Percentiles rank a stretch among this genome's conserved stretches.
These are phyloP conservation scores for Lithohypha guttulata DNA, from an alignment of 2,329 filamentous ascomycete species.

Conservation along the genomic window DNA sequence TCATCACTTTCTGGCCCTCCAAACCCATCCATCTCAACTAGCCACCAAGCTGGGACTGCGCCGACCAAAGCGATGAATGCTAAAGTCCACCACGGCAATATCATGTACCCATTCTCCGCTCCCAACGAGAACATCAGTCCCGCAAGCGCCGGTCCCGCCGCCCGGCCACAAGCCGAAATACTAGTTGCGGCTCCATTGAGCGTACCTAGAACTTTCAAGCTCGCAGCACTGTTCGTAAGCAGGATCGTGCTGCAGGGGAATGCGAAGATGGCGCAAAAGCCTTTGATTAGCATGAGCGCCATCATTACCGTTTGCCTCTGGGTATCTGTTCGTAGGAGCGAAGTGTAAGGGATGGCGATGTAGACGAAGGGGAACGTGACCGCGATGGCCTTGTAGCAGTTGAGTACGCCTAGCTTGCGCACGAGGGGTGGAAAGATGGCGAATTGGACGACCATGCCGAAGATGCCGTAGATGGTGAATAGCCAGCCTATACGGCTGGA, in stretches of 20 bases:
- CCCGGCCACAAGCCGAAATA: slow-evolving; percentile 68
- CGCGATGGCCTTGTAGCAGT: slow-evolving; percentile 59
- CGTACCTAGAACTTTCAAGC: slow-evolving; percentile 68
- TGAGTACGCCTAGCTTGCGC: slow-evolving; percentile 59
- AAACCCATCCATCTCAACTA: slow-evolving; percentile 64
- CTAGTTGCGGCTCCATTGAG: slow-evolving; percentile 85
- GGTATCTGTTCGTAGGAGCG: slow-evolving; percentile 43
- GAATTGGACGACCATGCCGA: slow-evolving; percentile 76
- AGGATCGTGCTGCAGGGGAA: slow-evolving; percentile 87
- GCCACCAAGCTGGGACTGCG: slow-evolving; percentile 60
- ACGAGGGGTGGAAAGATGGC: slow-evolving; percentile 70
- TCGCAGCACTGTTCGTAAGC: slow-evolving; percentile 73
- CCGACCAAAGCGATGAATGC: slow-evolving; percentile 52
- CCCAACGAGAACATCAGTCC: slow-evolving; percentile 68
- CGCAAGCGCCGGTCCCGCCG: slow-evolving; percentile 62
- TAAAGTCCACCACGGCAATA: slow-evolving; percentile 75
- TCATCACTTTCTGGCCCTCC: slow-evolving; percentile 28
- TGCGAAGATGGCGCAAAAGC: slow-evolving; percentile 65
- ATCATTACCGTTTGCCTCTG: slow-evolving; percentile 53
- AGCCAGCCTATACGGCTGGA: slow-evolving; percentile 71
- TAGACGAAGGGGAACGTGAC: slow-evolving; percentile 64
- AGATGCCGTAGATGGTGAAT: slow-evolving; percentile 71
- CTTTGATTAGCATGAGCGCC: slow-evolving; percentile 60
- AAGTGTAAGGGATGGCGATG: slow-evolving; percentile 69
- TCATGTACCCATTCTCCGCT: slow-evolving; percentile 61